These are phyloP conservation scores for Neurospora sp. DNA, from an alignment of 495 filamentous ascomycete species.

Conservation along the genomic window DNA sequence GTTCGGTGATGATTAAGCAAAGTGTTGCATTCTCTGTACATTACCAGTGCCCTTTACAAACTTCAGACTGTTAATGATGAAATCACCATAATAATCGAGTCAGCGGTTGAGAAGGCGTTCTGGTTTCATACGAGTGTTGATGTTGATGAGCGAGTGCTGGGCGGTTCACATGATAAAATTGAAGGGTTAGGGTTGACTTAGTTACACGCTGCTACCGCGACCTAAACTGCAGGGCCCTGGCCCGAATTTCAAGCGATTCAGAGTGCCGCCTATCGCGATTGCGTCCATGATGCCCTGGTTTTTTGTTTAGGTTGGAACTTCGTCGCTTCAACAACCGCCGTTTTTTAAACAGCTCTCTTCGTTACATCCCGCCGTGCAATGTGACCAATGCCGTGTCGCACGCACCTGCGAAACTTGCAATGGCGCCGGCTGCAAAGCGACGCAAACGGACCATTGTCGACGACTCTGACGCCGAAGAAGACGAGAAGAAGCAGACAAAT, in stretches of 20 bases:
- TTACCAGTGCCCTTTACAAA: neutral
- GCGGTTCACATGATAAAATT: neutral
- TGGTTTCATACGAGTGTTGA: neutral
- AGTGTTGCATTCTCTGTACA: neutral
- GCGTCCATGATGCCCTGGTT: neutral
- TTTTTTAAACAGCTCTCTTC: neutral
- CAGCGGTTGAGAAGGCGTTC: neutral
- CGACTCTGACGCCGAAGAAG: conserved; percentile 22
- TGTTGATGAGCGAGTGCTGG: neutral
- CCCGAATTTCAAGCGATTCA: too few relatives aligned
- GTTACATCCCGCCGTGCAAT: conserved; percentile 1
- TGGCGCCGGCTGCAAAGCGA: conserved; percentile 48
- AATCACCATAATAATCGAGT: neutral
- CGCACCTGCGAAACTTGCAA: conserved; percentile 18
- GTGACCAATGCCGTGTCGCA: conserved; percentile 15
- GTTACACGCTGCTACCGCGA: too few relatives aligned
- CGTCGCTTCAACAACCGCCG: neutral
- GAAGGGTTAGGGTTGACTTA: neutral
- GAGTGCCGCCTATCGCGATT: neutral
- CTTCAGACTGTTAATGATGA: neutral
- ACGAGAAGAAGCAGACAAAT: conserved; percentile 15
- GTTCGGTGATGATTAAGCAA: neutral
- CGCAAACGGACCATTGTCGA: conserved; percentile 37
- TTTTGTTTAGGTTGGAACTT: neutral
- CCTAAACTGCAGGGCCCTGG: too few relatives aligned